phyloP scores from a whole-genome alignment of 2,329 filamentous ascomycete genomes.

The Ascochyta pisi region DNA sequence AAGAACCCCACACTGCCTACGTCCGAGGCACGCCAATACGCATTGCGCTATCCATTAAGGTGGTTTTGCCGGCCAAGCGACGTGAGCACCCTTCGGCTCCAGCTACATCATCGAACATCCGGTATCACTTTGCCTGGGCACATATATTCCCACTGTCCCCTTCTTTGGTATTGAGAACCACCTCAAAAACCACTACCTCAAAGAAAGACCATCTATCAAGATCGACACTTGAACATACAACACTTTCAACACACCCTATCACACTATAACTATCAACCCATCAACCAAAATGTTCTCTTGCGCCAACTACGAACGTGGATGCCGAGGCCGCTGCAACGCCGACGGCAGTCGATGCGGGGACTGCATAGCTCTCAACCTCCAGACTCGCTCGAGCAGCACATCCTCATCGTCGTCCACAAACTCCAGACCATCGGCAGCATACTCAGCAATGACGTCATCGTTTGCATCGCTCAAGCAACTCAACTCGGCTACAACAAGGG shows the following conservation, averaged over 20 bases:
- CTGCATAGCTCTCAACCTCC: slow-evolving; percentile 51
- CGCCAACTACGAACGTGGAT: slow-evolving; percentile 54
- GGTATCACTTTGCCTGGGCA: slow-evolving; percentile 30
- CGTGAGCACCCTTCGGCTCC: slow-evolving; percentile 12
- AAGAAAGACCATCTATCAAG: background rate
- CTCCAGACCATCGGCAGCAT: slow-evolving; percentile 33
- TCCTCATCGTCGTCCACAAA: slow-evolving; percentile 43
- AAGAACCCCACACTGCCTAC: slow-evolving; percentile 3
- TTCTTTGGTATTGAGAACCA: too few species aligned
- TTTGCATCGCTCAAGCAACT: slow-evolving; percentile 50
- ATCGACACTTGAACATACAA: background rate
- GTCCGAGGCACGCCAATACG: slow-evolving; percentile 33
- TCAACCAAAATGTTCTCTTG: slow-evolving; percentile 51
- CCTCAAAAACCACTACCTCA: background rate
- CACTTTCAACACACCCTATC: background rate
- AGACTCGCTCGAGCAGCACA: slow-evolving; percentile 41
- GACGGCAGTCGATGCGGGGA: slow-evolving; percentile 47
- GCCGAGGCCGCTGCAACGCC: slow-evolving; percentile 51
- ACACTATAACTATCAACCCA: background rate
- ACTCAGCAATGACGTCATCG: slow-evolving; percentile 51
- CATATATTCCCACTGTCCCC: slow-evolving; percentile 34
- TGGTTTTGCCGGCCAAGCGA: slow-evolving; percentile 29
- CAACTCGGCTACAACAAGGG: slow-evolving; percentile 27
- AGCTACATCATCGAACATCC: slow-evolving; percentile 42
- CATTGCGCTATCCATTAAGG: slow-evolving; percentile 26